These are phyloP conservation scores for Nicotiana sylvestris DNA, from an alignment of 257 asterid genomes.

Conservation along the genomic window DNA sequence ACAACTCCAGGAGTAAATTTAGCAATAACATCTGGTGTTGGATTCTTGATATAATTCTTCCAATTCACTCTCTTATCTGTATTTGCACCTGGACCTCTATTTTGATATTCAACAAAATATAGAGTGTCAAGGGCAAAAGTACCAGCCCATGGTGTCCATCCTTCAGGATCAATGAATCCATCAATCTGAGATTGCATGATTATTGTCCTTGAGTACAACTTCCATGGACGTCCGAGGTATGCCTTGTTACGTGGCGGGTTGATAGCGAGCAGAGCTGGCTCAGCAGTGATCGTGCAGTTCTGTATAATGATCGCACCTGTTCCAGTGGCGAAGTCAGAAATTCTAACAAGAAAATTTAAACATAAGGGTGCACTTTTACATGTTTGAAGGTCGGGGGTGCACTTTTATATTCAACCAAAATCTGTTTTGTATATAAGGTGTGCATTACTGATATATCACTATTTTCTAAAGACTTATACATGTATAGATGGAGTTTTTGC, in stretches of 20 bases:
- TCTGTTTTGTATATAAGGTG: no score
- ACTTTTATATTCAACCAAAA: no score
- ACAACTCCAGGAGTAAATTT: constrained; percentile 22
- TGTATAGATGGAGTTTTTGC: no score
- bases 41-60: constrained; percentile 10
- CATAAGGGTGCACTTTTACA: no score
- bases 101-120: constrained; percentile 22
- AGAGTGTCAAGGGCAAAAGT: constrained; percentile 17
- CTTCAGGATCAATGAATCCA: constrained; percentile 21
- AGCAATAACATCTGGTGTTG: constrained; percentile 9
- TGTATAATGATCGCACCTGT: constrained; percentile 18
- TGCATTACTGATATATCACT: no score
- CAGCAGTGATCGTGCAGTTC: constrained; percentile 12
- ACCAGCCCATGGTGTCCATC: constrained; percentile 18
- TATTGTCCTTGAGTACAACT: constrained; percentile 25
- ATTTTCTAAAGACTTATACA: no score
- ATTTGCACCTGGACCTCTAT: constrained; percentile 24
- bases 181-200: constrained; percentile 28
- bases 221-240: constrained; percentile 25
- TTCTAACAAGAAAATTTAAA: neutral
- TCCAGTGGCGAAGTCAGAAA: neutral
- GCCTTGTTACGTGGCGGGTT: constrained; percentile 9
- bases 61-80: constrained; percentile 16
- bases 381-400: no score
- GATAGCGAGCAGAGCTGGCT: neutral